Percentiles rank a stretch among this genome's conserved stretches.
phyloP scores from a whole-genome alignment of 768 basidiomycete genomes.

The Calocera cornea region DNA sequence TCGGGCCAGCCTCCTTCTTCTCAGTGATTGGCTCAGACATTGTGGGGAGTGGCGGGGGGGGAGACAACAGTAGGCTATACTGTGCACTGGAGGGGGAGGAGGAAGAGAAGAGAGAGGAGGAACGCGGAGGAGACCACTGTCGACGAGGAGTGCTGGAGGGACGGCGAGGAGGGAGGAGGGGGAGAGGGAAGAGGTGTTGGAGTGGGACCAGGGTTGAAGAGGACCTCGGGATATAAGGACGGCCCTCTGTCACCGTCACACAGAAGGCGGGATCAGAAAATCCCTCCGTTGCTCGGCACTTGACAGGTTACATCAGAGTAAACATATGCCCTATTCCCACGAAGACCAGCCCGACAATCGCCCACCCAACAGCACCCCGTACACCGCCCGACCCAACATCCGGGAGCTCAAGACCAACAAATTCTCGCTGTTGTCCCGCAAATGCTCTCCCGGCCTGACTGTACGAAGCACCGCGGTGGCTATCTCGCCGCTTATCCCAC shows the following conservation, averaged over 20 bases:
- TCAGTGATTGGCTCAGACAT: conserved; percentile 16
- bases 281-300: background rate
- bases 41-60: background rate
- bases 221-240: background rate
- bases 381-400: no score
- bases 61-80: background rate
- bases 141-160: background rate
- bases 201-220: background rate
- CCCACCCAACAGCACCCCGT: background rate
- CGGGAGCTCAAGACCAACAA: no score
- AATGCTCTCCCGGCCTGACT: no score
- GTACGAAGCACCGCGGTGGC: no score
- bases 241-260: background rate
- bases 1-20: conserved; percentile 17
- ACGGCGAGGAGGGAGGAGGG: conserved; percentile 2
- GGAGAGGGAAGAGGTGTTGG: conserved; percentile 2
- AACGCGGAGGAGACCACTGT: background rate
- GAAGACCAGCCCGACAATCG: background rate
- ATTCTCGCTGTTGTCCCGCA: no score
- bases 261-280: background rate
- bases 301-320: background rate
- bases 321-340: background rate
- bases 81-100: background rate
- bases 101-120: background rate
- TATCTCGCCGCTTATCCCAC: no score